These are phyloP conservation scores for Solanum hybrid DNA, from an alignment of 305 asterid genomes.

Conservation along the genomic window DNA sequence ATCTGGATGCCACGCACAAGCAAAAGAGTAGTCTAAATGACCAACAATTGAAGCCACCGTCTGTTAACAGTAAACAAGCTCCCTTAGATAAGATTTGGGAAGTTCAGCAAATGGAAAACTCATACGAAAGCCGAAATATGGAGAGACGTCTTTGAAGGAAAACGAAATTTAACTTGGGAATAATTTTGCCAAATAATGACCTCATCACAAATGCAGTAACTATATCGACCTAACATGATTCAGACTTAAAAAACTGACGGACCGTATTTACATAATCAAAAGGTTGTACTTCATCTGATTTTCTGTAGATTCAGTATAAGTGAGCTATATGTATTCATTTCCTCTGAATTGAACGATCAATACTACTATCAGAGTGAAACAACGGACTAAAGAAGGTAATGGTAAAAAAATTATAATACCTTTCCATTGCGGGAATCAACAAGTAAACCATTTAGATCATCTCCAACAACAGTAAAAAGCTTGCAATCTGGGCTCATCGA, in stretches of 20 bases:
- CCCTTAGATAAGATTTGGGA: not conserved
- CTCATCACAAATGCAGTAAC: not conserved
- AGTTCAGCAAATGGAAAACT: not conserved
- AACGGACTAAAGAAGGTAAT: not conserved
- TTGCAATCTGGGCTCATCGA: conserved; percentile 62
- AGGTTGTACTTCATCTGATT: not conserved
- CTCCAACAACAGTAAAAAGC: conserved; percentile 70
- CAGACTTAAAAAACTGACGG: not conserved
- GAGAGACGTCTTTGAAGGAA: not conserved
- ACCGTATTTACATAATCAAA: not conserved
- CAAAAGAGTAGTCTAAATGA: conserved; percentile 67
- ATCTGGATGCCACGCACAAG: conserved; percentile 78
- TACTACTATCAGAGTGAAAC: not conserved
- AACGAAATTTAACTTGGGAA: not conserved
- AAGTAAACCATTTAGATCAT: conserved; percentile 49
- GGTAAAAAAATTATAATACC: conserved; percentile 21
- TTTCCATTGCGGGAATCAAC: conserved; percentile 62
- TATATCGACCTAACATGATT: not conserved
- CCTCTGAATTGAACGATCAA: not conserved
- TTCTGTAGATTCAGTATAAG: not conserved
- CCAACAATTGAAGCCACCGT: conserved; percentile 48
- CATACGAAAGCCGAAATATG: not conserved
- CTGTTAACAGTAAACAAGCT: conserved; percentile 24
- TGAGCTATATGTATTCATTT: not conserved
- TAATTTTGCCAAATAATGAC: not conserved